A percentile compares a stretch with the other conserved stretches of the same genome.
Evolutionary conservation across 306 rosid genomes (phyloP).

Genomic region (Styphnolobium japonicum): DNA sequence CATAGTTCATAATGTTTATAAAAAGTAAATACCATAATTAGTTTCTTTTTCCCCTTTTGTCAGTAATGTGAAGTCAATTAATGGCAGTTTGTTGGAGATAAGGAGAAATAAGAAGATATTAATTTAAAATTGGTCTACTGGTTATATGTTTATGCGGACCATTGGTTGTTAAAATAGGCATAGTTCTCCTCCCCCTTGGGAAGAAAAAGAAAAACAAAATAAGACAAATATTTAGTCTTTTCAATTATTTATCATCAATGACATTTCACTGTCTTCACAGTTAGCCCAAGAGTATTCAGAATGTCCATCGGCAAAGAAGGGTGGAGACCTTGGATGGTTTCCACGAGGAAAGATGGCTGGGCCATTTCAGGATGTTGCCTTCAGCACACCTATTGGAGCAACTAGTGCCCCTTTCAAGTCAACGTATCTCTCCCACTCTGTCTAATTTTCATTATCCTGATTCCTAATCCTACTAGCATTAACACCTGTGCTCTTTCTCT

Average conservation of each 20-base stretch:
- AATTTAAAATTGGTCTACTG: neutral
- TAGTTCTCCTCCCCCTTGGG: too few relatives aligned
- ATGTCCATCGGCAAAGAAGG: constrained; percentile 77
- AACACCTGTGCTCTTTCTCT: neutral
- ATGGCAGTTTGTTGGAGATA: neutral
- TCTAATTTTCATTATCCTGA: neutral
- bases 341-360: constrained; percentile 85
- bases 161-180: neutral
- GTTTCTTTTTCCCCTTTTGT: neutral
- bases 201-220: neutral
- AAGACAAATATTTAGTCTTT: too few relatives aligned
- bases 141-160: neutral
- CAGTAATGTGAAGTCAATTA: neutral
- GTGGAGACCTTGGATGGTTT: constrained; percentile 80
- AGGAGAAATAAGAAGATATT: neutral
- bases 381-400: constrained; percentile 55
- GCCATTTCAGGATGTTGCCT: constrained; percentile 76
- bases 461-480: neutral
- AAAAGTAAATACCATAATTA: neutral
- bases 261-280: constrained; percentile 16
- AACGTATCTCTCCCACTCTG: constrained; percentile 38
- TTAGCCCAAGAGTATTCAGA: constrained; percentile 67
- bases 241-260: neutral
- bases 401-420: constrained; percentile 68
- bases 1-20: neutral